These are phyloP conservation scores for Agaricus subrufescens DNA, from an alignment of 768 basidiomycete genomes.

Conservation along the genomic window DNA sequence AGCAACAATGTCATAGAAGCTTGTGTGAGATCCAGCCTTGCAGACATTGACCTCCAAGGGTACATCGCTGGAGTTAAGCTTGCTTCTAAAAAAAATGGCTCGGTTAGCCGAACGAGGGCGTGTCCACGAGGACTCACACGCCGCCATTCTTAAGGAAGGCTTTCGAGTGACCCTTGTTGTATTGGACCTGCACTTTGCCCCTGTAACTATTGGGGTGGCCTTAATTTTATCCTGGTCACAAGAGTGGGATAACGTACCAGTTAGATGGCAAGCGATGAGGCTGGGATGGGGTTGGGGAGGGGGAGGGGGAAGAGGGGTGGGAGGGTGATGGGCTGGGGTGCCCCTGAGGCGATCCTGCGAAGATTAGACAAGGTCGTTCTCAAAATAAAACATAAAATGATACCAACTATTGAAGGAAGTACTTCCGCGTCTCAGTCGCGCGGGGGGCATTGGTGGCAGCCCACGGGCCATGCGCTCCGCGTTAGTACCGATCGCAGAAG, in stretches of 20 bases:
- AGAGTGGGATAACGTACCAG: not conserved
- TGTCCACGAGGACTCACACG: constrained; percentile 16
- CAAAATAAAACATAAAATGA: not conserved
- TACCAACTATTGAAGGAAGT: not conserved
- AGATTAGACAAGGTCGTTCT: too few relatives aligned
- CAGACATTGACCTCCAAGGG: constrained; percentile 29
- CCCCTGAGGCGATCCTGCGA: too few relatives aligned
- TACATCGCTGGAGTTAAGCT: constrained; percentile 28
- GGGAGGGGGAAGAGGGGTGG: too few relatives aligned
- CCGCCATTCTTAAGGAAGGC: constrained; percentile 27
- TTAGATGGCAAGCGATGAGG: constrained; percentile 20
- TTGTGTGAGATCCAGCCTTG: constrained; percentile 11
- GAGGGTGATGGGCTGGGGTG: too few relatives aligned
- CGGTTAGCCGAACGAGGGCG: not conserved
- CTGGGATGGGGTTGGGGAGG: too few relatives aligned
- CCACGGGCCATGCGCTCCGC: constrained; percentile 41
- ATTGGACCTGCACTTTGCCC: constrained; percentile 34
- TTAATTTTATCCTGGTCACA: too few relatives aligned
- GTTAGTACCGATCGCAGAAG: constrained; percentile 30
- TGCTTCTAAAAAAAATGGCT: constrained; percentile 20
- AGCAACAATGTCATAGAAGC: constrained; percentile 28
- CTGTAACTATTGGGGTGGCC: constrained; percentile 18
- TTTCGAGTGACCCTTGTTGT: constrained; percentile 20
- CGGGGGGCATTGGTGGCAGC: constrained; percentile 33
- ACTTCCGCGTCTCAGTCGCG: not conserved